Base-by-base conservation (phyloP, 257 asterid genomes). In the Ajuga chamaepitys region DNA sequence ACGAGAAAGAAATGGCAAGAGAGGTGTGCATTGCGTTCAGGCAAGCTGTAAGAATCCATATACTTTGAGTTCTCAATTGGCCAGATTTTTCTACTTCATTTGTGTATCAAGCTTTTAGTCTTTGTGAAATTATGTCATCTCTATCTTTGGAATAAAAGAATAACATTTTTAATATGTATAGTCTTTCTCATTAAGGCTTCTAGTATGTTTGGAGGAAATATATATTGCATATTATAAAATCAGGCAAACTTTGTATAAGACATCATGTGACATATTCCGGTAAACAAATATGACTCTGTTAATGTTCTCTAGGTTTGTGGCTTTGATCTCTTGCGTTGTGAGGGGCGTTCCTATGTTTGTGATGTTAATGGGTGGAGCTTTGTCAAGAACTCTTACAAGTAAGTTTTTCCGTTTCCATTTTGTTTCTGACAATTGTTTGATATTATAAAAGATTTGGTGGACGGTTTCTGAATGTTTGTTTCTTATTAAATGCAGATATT, bases 351-450 rank as follows among this genome's bases (percentile, higher is more conserved):
- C 66, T 93, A 89, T 80, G 97, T 93, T 62, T 92, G 97, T 80
- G 98, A 89, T 76, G 97, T 93, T 70, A 93, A 93, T 70, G 98
- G 98, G 44, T 93, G 97, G 97, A 89, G 98, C 82, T 93, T 93
- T 66, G 98, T 89, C 59, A 93, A 93, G 82, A 93, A 93, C 78
- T 89, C 98, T 45, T 77, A 89, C 92, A 93, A 89, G 99, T 93
- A 71, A 67, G 64, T n/a, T 59, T 58, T 69, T 60, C 56, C 25
- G 18, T 54, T 58, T 34, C 42, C 32, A 41, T 17, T 62, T 37
- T 63, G 52, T 51, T 30, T 20, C 21, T 25, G 22, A n/a, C 4
- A 25, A 26, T 54, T 30, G 14, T 65, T 61, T 30, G 55, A 21
- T 34, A 38, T 34, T 37, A 1, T 72, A 48, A 40, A 21, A 1